A percentile compares a stretch with the other conserved stretches of the same genome.
These are phyloP conservation scores for Golubevia sp. DNA, from an alignment of 1,284 basidiomycete genomes.

Conservation along the genomic window DNA sequence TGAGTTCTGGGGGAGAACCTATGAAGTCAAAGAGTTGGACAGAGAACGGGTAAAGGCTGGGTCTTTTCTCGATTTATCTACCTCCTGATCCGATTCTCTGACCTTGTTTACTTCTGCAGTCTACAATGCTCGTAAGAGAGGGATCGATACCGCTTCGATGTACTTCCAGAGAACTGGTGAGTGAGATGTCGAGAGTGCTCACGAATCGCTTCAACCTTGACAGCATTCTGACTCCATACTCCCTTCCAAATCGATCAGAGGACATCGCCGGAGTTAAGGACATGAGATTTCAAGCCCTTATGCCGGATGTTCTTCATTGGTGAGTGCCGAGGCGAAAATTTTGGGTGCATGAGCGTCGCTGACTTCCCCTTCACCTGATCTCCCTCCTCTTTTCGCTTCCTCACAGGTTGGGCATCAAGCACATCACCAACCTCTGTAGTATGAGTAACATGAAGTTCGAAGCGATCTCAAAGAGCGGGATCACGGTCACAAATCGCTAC, in stretches of 20 bases:
- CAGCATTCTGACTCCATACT: not conserved
- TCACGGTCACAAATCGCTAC: slow-evolving; percentile 79
- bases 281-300: slow-evolving; percentile 90
- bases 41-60: too few species aligned
- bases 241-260: slow-evolving; percentile 15
- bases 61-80: too few species aligned
- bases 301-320: slow-evolving; percentile 95
- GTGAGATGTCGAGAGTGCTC: slow-evolving; percentile 71
- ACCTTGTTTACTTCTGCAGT: too few species aligned
- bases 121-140: slow-evolving; percentile 93
- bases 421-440: slow-evolving; percentile 70
- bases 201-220: not conserved
- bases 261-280: slow-evolving; percentile 70
- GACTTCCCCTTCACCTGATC: slow-evolving; percentile 3
- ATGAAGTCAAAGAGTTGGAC: too few species aligned
- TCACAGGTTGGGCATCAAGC: slow-evolving; percentile 11
- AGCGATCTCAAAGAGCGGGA: slow-evolving; percentile 73
- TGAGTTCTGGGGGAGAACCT: slow-evolving; percentile 61
- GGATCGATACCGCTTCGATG: slow-evolving; percentile 85
- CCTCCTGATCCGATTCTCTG: too few species aligned
- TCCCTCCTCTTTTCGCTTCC: not conserved
- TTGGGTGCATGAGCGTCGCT: too few species aligned
- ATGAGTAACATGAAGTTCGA: slow-evolving; percentile 79
- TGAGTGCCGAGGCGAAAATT: too few species aligned
- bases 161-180: slow-evolving; percentile 93